phyloP scores from a whole-genome alignment of 164 flowering plant genomes.

The Vitis rupestris region DNA sequence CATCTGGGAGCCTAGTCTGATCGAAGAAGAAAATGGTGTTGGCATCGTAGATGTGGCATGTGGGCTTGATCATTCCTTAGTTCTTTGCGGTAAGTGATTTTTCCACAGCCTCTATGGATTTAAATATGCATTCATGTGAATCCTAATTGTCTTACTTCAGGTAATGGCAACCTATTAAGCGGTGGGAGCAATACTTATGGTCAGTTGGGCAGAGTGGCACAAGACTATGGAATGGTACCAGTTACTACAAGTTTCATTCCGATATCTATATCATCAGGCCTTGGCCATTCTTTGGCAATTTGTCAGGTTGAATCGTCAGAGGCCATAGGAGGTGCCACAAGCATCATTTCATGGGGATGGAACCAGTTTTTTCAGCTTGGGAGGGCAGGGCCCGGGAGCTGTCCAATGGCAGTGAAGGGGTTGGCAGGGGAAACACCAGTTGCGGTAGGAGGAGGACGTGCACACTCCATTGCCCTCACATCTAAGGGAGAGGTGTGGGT shows the following conservation, averaged over 20 bases:
- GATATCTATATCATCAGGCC: conserved; percentile 63
- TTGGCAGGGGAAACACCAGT: conserved; percentile 45
- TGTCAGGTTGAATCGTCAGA: conserved; percentile 31
- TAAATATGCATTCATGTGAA: background rate
- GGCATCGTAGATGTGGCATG: conserved; percentile 73
- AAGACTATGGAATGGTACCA: conserved; percentile 45
- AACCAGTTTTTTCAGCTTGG: conserved; percentile 72
- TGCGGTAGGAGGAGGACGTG: conserved; percentile 68
- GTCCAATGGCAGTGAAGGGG: conserved; percentile 39
- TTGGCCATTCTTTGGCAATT: conserved; percentile 82
- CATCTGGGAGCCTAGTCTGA: conserved; percentile 73
- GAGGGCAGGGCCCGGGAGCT: conserved; percentile 43
- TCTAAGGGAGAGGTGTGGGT: conserved; percentile 54
- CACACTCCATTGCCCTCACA: conserved; percentile 72
- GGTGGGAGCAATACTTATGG: conserved; percentile 82
- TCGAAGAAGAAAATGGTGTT: conserved; percentile 51
- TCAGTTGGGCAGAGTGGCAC: conserved; percentile 64
- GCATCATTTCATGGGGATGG: conserved; percentile 83
- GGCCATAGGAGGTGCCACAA: conserved; percentile 9
- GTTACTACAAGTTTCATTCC: conserved; percentile 46
- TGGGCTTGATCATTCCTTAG: conserved; percentile 89
- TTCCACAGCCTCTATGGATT: background rate
- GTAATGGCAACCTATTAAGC: conserved; percentile 62
- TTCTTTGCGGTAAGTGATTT: conserved; percentile 61
- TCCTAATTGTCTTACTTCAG: conserved; percentile 32